Evolutionary conservation across 2,329 filamentous ascomycete genomes (phyloP), one percentile per base, ranked within the genome.

Genomic region (Alternaria angustiovoidea): DNA sequence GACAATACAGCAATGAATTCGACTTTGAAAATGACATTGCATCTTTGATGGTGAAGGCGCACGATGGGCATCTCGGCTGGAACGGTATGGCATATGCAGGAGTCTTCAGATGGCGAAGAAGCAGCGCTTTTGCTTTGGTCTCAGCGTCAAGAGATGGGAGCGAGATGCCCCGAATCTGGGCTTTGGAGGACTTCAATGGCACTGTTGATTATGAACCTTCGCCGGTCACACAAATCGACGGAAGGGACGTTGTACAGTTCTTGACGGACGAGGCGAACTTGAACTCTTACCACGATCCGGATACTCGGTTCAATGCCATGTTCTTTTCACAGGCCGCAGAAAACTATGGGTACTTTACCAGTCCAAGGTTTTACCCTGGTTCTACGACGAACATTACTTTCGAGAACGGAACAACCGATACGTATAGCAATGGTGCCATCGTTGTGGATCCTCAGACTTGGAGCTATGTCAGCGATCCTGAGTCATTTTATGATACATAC

Each of bases 11-110:
- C 6, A 80, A 78, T 49, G 79, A 81, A 57, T 81, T 76, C 54
- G 79, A 81, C 41, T 80, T 81, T 26, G 79, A 82, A 62, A 65
- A 63, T 18, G 80, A 76, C 38, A 76, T 78, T 54, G 71, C 75
- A 9, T 56, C 56, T 1, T 59, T 78, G 26, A 49, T 78, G 9
- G 60, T 64, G 48, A 75, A 75, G 57, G 74, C 72, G 7, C 73
- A 77, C 41, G 76, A 78, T 55, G 76, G 76, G 0, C 76, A 74
- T 63, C 54, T 81, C n/a, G 72, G 67, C 2, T 75, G 75, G 30
- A 75, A 78, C 28, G 78, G 79, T 6, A 71, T 73, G 60, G 68
- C 70, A 22, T 74, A 77, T 38, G 69, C 75, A 16, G 75, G 78
- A 9, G 69, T 75, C 1, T 81, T 80, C 57, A 59, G 63, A 14